Conservation (phyloP, 805 yeast genomes). For the Trichomonascus vanleenenianus region DNA sequence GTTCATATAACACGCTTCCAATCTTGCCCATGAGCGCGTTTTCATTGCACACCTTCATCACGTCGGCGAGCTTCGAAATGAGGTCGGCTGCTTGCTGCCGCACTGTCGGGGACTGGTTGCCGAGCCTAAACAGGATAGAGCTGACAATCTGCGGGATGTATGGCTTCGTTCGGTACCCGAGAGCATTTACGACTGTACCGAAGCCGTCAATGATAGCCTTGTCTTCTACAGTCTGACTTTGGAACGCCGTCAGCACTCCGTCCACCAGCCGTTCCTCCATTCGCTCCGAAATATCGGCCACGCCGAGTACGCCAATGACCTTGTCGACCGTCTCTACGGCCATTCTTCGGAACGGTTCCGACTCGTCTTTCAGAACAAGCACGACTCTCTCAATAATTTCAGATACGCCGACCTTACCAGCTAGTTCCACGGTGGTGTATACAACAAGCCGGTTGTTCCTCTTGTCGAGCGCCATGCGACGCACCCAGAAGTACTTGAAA, state of each 20-base stretch:
- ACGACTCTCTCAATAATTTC: conserved; percentile 52
- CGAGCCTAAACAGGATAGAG: conserved; percentile 62
- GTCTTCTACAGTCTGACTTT: conserved; percentile 62
- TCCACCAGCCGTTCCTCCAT: conserved; percentile 65
- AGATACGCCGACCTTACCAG: conserved; percentile 60
- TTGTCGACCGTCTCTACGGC: conserved; percentile 61
- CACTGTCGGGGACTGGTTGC: conserved; percentile 60
- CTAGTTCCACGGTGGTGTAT: conserved; percentile 61
- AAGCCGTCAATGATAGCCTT: conserved; percentile 51
- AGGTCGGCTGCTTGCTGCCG: conserved; percentile 83
- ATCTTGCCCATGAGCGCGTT: conserved; percentile 56
- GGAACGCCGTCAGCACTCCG: conserved; percentile 68
- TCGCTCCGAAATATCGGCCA: conserved; percentile 53
- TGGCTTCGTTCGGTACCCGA: conserved; percentile 60
- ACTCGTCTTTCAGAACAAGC: conserved; percentile 63
- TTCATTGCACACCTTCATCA: conserved; percentile 57
- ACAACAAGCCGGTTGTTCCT: conserved; percentile 53
- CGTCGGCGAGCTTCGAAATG: conserved; percentile 57
- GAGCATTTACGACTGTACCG: conserved; percentile 51
- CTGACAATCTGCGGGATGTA: conserved; percentile 67
- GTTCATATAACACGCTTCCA: conserved; percentile 74
- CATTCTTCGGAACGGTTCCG: conserved; percentile 75
- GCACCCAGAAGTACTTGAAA: conserved; percentile 69
- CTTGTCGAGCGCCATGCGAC: conserved; percentile 55
- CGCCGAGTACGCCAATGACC: conserved; percentile 43